Evolutionary conservation across 768 basidiomycete genomes (phyloP).

Genomic region (Albatrellus ellisii): DNA sequence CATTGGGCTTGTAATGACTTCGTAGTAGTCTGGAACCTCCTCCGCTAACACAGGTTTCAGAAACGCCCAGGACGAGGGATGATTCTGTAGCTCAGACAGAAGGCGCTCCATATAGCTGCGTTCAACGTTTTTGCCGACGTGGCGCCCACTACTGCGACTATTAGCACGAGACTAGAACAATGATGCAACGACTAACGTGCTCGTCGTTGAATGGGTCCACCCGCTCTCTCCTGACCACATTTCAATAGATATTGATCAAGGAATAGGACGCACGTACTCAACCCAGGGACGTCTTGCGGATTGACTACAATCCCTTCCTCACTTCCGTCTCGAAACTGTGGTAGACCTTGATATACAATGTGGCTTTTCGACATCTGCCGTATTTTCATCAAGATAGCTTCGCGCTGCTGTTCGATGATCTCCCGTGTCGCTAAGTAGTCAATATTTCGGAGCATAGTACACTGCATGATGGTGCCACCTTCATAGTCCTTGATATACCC

Average conservation of each 20-base stretch:
- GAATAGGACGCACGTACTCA: constrained; percentile 38
- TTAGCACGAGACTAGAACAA: constrained; percentile 6
- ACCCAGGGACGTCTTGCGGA: constrained; percentile 75
- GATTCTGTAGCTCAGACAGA: constrained; percentile 63
- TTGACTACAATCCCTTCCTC: constrained; percentile 38
- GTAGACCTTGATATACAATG: constrained; percentile 68
- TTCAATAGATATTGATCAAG: constrained; percentile 1
- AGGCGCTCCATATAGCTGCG: constrained; percentile 62
- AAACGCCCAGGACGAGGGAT: constrained; percentile 85
- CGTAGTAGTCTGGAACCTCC: constrained; percentile 83
- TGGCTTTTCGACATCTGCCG: constrained; percentile 79
- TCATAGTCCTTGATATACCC: constrained; percentile 99
- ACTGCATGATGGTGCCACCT: constrained; percentile 98
- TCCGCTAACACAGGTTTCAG: constrained; percentile 60
- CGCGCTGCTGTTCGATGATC: constrained; percentile 70
- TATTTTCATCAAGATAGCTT: constrained; percentile 83
- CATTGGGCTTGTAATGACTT: constrained; percentile 86
- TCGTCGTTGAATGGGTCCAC: constrained; percentile 78
- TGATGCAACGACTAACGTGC: constrained; percentile 35
- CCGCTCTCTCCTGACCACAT: constrained; percentile 62
- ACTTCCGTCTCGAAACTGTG: constrained; percentile 51
- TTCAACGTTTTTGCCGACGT: constrained; percentile 41
- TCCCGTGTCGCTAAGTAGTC: constrained; percentile 76
- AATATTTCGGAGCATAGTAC: constrained; percentile 86
- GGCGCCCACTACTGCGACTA: constrained; percentile 22